Evolutionary conservation across 768 basidiomycete species (phyloP).

Genomic region (Boletus sensibilis): DNA sequence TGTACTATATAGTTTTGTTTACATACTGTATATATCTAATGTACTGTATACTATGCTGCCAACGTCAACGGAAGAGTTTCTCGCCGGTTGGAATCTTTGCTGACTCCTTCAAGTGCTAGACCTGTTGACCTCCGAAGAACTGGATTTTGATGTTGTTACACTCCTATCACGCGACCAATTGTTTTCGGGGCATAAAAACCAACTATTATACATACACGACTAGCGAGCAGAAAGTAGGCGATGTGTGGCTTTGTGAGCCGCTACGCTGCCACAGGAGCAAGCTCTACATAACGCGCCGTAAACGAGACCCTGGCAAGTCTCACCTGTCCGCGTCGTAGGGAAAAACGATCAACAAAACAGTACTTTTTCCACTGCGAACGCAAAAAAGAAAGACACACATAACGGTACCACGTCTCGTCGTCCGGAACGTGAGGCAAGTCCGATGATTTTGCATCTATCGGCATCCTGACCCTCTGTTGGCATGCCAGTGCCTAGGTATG

Average conservation of each 20-base stretch:
- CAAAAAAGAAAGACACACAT: slow-evolving; percentile 22
- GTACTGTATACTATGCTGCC: slow-evolving; percentile 11
- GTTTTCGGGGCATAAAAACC: not conserved
- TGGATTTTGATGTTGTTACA: not conserved
- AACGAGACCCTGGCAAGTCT: slow-evolving; percentile 16
- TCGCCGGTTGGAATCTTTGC: not conserved
- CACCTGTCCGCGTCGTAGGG: slow-evolving; percentile 6
- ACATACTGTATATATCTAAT: slow-evolving; percentile 17
- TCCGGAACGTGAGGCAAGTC: slow-evolving; percentile 37
- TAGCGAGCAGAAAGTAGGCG: not conserved
- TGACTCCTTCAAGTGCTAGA: not conserved
- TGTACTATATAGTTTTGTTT: slow-evolving; percentile 22
- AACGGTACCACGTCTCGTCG: slow-evolving; percentile 37
- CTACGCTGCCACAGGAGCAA: slow-evolving; percentile 11
- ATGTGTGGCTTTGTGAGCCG: not conserved
- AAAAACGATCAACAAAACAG: not conserved
- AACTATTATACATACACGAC: not conserved
- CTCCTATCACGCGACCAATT: not conserved
- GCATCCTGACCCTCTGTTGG: slow-evolving; percentile 21
- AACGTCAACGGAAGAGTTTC: not conserved
- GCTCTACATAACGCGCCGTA: slow-evolving; percentile 21
- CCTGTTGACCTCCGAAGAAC: not conserved
- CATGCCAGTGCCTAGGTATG: not conserved
- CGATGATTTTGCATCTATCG: slow-evolving; percentile 29
- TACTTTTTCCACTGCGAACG: not conserved